A percentile compares a stretch with the other conserved stretches of the same genome.
Evolutionary conservation across 2,329 filamentous ascomycete species (phyloP).

Genomic region (Xenoacremonium recifei): DNA sequence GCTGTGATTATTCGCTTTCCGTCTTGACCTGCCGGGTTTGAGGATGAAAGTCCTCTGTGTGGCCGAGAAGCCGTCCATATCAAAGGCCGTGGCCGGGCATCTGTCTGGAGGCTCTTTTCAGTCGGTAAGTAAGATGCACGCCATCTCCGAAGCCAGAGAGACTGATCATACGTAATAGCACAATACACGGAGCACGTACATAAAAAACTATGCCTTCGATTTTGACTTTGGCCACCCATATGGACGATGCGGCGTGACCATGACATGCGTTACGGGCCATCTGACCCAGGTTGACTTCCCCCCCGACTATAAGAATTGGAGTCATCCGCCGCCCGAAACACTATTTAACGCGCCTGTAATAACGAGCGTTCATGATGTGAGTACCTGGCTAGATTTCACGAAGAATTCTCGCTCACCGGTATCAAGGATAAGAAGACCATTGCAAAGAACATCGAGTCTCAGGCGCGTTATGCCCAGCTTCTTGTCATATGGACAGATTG

Average conservation of each 20-base stretch:
- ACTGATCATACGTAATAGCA: slow-evolving; percentile 46
- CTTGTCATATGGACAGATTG: slow-evolving; percentile 99
- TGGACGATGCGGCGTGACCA: slow-evolving; percentile 81
- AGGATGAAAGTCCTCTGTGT: slow-evolving; percentile 55
- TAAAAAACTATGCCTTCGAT: slow-evolving; percentile 92
- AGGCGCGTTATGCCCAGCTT: slow-evolving; percentile 69
- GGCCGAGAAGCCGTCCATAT: slow-evolving; percentile 81
- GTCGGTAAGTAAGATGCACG: slow-evolving; percentile 54
- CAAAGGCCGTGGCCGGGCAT: slow-evolving; percentile 89
- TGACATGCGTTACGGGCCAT: slow-evolving; percentile 92
- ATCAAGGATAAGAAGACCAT: slow-evolving; percentile 74
- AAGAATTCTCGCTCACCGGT: slow-evolving; percentile 10
- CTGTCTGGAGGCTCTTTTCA: slow-evolving; percentile 73
- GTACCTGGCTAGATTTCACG: slow-evolving; percentile 10
- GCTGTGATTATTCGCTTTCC: too few species aligned
- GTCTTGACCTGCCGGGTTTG: too few species aligned
- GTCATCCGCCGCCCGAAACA: slow-evolving; percentile 70
- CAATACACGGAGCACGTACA: slow-evolving; percentile 69
- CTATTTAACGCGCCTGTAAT: slow-evolving; percentile 81
- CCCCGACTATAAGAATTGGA: slow-evolving; percentile 73
- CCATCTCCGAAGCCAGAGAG: neutral
- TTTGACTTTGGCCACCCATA: slow-evolving; percentile 82
- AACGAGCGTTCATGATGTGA: slow-evolving; percentile 65
- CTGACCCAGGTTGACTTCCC: slow-evolving; percentile 79
- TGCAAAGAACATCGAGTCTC: slow-evolving; percentile 78